These are phyloP conservation scores for Paxillus rubicundulus DNA, from an alignment of 768 basidiomycete genomes.

Conservation along the genomic window DNA sequence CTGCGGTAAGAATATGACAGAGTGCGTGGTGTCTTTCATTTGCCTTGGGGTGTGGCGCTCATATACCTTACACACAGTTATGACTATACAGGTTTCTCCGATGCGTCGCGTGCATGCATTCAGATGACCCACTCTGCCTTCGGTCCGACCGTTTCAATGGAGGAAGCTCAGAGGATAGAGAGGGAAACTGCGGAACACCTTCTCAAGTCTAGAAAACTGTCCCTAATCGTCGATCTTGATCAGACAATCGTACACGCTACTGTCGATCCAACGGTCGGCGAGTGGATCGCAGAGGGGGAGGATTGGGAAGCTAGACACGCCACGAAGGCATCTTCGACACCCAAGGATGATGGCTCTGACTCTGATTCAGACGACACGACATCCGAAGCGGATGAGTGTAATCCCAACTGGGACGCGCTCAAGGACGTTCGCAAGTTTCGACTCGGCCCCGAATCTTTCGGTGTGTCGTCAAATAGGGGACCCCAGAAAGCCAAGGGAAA, in stretches of 20 bases:
- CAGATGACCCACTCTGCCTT: constrained; percentile 93
- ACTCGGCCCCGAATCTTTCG: constrained; percentile 72
- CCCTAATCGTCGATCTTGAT: constrained; percentile 96
- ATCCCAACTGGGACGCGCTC: constrained; percentile 91
- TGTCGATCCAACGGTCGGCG: constrained; percentile 96
- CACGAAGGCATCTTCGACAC: constrained; percentile 37
- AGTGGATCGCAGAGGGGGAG: constrained; percentile 89
- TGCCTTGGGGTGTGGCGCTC: constrained; percentile 8
- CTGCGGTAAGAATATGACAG: constrained; percentile 94
- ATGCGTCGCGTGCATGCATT: constrained; percentile 82
- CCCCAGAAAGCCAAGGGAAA: constrained; percentile 51
- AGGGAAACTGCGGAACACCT: constrained; percentile 78
- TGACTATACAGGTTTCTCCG: constrained; percentile 87
- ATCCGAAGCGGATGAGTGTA: constrained; percentile 58
- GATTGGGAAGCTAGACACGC: constrained; percentile 69
- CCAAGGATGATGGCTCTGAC: constrained; percentile 30
- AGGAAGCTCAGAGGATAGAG: constrained; percentile 90
- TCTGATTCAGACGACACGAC: constrained; percentile 41
- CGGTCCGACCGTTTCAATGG: constrained; percentile 87
- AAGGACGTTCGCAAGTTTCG: constrained; percentile 89
- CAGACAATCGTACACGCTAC: constrained; percentile 99
- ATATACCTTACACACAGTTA: constrained; percentile 39
- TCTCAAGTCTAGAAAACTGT: constrained; percentile 72
- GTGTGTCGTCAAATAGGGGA: constrained; percentile 44
- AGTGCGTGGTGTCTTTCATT: constrained; percentile 44